These are phyloP conservation scores for Theileria orientalis DNA, from an alignment of 169 alveolate species.

Conservation along the genomic window DNA sequence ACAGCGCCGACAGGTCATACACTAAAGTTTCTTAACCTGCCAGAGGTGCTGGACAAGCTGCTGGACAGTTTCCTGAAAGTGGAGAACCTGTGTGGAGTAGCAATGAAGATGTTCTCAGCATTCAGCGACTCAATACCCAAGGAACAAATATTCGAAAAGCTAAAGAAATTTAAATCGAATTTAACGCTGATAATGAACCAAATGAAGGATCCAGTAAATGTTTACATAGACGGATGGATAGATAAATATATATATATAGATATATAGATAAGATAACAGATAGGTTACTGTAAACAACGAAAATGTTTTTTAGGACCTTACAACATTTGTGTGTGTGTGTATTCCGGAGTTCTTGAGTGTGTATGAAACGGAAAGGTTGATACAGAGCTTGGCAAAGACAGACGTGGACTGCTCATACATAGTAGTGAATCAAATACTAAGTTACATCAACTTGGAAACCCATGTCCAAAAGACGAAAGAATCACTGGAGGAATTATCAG, in stretches of 20 bases:
- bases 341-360: constrained; percentile 98
- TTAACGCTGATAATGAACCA: constrained; percentile 59
- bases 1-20: constrained; percentile 99
- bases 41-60: constrained; percentile 92
- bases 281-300: constrained; percentile 80
- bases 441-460: constrained; percentile 24
- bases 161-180: constrained; percentile 22
- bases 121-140: constrained; percentile 31
- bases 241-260: constrained; percentile 72
- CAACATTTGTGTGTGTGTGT: constrained; percentile 98
- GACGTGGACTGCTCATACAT: constrained; percentile 94
- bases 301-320: constrained; percentile 79
- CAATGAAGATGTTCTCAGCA: constrained; percentile 51
- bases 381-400: constrained; percentile 92
- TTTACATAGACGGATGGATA: too few relatives aligned
- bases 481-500: constrained; percentile 23
- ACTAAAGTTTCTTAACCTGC: constrained; percentile 93
- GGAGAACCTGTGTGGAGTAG: constrained; percentile 72
- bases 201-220: constrained; percentile 47
- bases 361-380: constrained; percentile 97
- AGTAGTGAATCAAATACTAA: constrained; percentile 94
- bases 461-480: constrained; percentile 30
- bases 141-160: constrained; percentile 49
- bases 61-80: constrained; percentile 85
- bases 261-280: constrained; percentile 29